Conservation (phyloP, 2,329 filamentous ascomycete species). For the Exophiala sideris region DNA sequence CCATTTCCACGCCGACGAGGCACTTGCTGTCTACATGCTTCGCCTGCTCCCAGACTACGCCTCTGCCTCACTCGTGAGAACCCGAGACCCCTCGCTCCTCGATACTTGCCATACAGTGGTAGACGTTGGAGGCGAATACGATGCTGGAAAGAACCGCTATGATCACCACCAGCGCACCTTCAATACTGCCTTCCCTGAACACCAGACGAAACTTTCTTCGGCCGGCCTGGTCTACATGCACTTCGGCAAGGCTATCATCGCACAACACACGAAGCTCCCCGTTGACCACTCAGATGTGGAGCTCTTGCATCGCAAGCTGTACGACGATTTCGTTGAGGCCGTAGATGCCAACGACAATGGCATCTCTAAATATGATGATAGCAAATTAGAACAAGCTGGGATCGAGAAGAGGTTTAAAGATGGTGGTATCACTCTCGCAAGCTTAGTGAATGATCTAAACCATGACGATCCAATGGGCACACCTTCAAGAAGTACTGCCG, state of each 20-base stretch:
- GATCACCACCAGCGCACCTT: constrained; percentile 98
- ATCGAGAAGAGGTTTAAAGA: constrained; percentile 80
- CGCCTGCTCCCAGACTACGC: constrained; percentile 80
- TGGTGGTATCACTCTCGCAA: constrained; percentile 78
- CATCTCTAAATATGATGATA: constrained; percentile 75
- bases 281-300: constrained; percentile 65
- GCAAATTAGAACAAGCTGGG: constrained; percentile 64
- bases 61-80: constrained; percentile 72
- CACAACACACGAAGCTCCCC: constrained; percentile 58
- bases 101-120: constrained; percentile 89
- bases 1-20: constrained; percentile 98
- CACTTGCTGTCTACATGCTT: constrained; percentile 93
- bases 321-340: constrained; percentile 89
- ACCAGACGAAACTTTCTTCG: constrained; percentile 83
- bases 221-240: constrained; percentile 95
- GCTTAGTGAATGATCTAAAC: constrained; percentile 77
- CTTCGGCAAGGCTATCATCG: constrained; percentile 82
- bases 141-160: constrained; percentile 71
- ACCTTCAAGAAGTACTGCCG: constrained; percentile 45
- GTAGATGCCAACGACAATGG: constrained; percentile 98
- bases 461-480: constrained; percentile 53
- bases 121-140: constrained; percentile 95
- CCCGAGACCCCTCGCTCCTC: constrained; percentile 76
- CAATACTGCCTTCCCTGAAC: constrained; percentile 75
- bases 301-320: constrained; percentile 81